A percentile compares a stretch with the other conserved stretches of the same genome.
These are phyloP conservation scores for Pleomassaria siparia DNA, from an alignment of 2,329 filamentous ascomycete genomes.

Conservation along the genomic window DNA sequence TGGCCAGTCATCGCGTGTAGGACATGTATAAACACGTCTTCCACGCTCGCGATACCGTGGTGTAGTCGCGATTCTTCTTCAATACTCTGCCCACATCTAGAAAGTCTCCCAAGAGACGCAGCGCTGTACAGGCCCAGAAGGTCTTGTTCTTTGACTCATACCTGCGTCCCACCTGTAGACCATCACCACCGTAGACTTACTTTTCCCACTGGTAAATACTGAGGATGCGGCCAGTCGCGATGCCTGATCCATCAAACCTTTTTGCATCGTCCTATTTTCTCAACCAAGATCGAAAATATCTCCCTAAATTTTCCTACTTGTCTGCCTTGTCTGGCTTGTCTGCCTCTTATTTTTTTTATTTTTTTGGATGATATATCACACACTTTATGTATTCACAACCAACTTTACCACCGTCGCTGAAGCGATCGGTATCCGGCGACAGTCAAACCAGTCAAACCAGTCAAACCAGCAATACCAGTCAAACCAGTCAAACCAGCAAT, in stretches of 20 bases:
- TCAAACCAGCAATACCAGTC: no score
- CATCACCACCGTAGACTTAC: slow-evolving; percentile 21
- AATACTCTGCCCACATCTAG: slow-evolving; percentile 33
- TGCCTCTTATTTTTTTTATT: neutral
- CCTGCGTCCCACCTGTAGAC: slow-evolving; percentile 42
- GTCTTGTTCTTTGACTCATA: slow-evolving; percentile 44
- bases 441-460: slow-evolving; percentile 44
- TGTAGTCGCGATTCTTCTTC: slow-evolving; percentile 44
- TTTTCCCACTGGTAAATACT: slow-evolving; percentile 38
- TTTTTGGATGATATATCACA: slow-evolving; percentile 13
- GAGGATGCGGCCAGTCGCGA: slow-evolving; percentile 21
- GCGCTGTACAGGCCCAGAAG: slow-evolving; percentile 13
- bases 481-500: no score
- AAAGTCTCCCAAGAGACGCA: slow-evolving; percentile 24
- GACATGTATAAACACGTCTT: slow-evolving; percentile 37
- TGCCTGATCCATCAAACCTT: slow-evolving; percentile 37
- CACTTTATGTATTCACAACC: slow-evolving; percentile 36
- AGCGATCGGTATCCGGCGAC: slow-evolving; percentile 40
- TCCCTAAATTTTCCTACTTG: neutral
- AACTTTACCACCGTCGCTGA: slow-evolving; percentile 39
- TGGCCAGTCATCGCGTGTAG: slow-evolving; percentile 44
- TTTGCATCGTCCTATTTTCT: slow-evolving; percentile 10
- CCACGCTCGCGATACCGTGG: slow-evolving; percentile 37
- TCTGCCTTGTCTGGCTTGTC: neutral
- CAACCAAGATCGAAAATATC: slow-evolving; percentile 15